These are phyloP conservation scores for Patellifolia procumbens DNA, from an alignment of 179 eudicot species.

Conservation along the genomic window DNA sequence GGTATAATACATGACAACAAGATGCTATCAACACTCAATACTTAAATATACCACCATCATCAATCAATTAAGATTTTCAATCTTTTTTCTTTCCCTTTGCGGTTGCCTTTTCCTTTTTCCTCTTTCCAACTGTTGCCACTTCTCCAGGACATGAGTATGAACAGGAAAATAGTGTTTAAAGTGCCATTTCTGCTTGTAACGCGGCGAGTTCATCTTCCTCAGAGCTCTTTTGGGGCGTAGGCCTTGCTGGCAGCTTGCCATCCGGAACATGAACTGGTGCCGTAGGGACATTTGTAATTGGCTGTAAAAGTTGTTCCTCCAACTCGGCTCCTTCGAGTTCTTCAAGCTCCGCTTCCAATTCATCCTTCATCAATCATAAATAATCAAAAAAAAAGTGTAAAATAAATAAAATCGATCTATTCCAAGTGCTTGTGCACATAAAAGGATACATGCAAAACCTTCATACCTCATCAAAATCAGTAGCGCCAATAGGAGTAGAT, in stretches of 20 bases:
- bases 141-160: not conserved
- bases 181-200: conserved; percentile 77
- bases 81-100: not conserved
- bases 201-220: conserved; percentile 88
- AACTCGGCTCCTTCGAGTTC: conserved; percentile 83
- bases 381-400: not conserved
- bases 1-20: conserved; percentile 22
- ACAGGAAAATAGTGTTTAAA: conserved; percentile 37
- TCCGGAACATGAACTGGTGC: conserved; percentile 48
- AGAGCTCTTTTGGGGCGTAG: conserved; percentile 44
- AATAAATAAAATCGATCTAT: no score
- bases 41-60: conserved; percentile 8
- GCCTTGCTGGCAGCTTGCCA: conserved; percentile 44
- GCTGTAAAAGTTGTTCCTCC: conserved; percentile 86
- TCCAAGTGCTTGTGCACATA: no score
- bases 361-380: conserved; percentile 54
- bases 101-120: not conserved
- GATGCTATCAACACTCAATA: conserved; percentile 31
- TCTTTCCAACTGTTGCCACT: no score
- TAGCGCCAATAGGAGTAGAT: conserved; percentile 65
- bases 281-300: conserved; percentile 54
- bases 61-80: conserved; percentile 16
- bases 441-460: not conserved
- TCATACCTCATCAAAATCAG: conserved; percentile 80
- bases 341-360: conserved; percentile 93